These are phyloP conservation scores for Lecanoromycetidae sp. DNA, from an alignment of 2,329 filamentous ascomycete genomes.

Conservation along the genomic window DNA sequence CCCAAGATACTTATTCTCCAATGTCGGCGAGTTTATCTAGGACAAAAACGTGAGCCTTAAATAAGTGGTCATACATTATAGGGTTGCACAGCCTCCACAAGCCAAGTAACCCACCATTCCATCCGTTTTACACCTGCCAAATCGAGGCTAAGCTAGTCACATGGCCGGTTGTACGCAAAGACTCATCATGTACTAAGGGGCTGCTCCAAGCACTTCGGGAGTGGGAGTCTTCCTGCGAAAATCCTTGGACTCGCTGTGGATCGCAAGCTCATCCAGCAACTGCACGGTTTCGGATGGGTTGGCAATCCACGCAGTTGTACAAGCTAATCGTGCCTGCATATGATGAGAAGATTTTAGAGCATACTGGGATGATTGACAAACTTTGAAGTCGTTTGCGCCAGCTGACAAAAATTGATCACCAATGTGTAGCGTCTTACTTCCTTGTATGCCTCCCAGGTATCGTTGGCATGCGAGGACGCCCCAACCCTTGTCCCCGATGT, in stretches of 20 bases:
- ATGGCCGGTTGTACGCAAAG: no score
- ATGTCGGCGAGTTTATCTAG: no score
- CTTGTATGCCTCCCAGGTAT: slow-evolving; percentile 68
- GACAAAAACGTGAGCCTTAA: no score
- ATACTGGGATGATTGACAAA: slow-evolving; percentile 15
- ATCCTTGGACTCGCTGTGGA: slow-evolving; percentile 1
- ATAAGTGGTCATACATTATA: no score
- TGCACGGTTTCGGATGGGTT: slow-evolving; percentile 83
- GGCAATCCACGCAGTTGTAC: slow-evolving; percentile 94
- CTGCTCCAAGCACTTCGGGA: no score
- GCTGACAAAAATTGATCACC: slow-evolving; percentile 93
- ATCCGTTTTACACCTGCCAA: no score
- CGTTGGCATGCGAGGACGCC: slow-evolving; percentile 85
- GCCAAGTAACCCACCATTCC: no score
- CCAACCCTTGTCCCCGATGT: slow-evolving; percentile 97
- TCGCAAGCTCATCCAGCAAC: slow-evolving; percentile 66
- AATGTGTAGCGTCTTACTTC: slow-evolving; percentile 76
- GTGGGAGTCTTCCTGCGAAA: no score
- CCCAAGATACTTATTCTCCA: no score
- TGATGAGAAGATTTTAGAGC: background rate
- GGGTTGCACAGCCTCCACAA: no score
- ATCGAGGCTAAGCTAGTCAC: no score
- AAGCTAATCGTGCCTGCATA: slow-evolving; percentile 64
- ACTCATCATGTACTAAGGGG: no score
- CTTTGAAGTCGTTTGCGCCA: slow-evolving; percentile 94